phyloP scores from a whole-genome alignment of 1,284 basidiomycete genomes.

The Abortiporus biennis region DNA sequence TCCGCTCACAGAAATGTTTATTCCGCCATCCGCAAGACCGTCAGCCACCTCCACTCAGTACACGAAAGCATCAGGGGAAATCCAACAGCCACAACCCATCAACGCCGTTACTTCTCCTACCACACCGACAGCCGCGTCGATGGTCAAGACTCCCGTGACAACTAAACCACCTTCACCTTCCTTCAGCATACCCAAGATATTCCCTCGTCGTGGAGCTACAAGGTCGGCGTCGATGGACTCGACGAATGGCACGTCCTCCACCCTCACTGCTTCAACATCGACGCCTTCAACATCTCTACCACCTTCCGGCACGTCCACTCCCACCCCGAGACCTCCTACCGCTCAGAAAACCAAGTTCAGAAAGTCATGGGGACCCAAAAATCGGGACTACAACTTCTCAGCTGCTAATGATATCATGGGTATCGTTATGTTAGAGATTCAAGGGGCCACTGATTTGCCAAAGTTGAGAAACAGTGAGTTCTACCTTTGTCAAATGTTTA shows the following conservation, averaged over 20 bases:
- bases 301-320: conserved; percentile 12
- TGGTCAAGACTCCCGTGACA: conserved; percentile 16
- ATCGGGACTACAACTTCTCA: conserved; percentile 59
- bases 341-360: conserved; percentile 20
- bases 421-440: conserved; percentile 80
- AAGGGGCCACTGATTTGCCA: conserved; percentile 78
- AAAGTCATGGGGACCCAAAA: conserved; percentile 26
- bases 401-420: conserved; percentile 79
- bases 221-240: conserved; percentile 28
- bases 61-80: conserved; percentile 5
- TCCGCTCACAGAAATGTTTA: conserved; percentile 12
- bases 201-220: conserved; percentile 28
- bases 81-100: conserved; percentile 10
- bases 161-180: conserved; percentile 20
- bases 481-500: not conserved
- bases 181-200: conserved; percentile 30
- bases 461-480: conserved; percentile 60
- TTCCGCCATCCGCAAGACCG: conserved; percentile 5
- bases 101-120: not conserved
- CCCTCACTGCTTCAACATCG: conserved; percentile 13
- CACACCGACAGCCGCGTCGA: conserved; percentile 10
- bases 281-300: conserved; percentile 6
- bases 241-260: conserved; percentile 10
- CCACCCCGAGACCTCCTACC: conserved; percentile 8
- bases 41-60: conserved; percentile 14